Conservation (phyloP, 306 rosid species). For the Quercus suber region DNA sequence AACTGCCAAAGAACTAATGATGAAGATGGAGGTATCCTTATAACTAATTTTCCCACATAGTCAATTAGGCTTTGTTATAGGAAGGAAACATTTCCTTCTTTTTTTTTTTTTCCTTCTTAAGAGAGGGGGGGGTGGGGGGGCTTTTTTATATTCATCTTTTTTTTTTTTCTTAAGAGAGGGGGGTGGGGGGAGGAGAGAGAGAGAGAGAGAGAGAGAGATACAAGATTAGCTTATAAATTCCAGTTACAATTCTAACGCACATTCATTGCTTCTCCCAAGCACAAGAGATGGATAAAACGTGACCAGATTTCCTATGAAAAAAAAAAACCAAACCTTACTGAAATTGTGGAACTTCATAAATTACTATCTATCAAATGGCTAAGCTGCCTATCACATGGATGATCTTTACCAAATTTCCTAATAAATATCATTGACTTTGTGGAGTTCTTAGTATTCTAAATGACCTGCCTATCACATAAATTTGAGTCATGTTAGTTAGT, state of each 20-base stretch:
- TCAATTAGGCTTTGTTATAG: not conserved
- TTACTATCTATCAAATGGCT: not conserved
- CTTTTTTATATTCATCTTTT: too few relatives aligned
- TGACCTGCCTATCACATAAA: conserved; percentile 6
- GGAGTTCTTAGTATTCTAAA: not conserved
- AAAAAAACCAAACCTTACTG: not conserved
- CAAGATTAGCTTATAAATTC: conserved; percentile 10
- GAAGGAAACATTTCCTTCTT: not conserved
- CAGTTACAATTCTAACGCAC: not conserved
- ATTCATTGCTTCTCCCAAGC: not conserved
- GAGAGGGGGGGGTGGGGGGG: too few relatives aligned
- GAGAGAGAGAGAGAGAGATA: not conserved
- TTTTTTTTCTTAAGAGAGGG: not conserved
- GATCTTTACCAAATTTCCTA: not conserved
- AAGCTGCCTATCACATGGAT: not conserved
- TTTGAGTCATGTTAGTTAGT: conserved; percentile 15
- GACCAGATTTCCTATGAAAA: not conserved
- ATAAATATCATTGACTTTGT: not conserved
- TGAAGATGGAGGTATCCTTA: conserved; percentile 72
- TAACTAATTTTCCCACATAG: conserved; percentile 1
- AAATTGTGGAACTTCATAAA: not conserved
- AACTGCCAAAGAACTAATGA: conserved; percentile 79
- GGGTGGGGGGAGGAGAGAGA: too few relatives aligned
- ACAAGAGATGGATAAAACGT: not conserved
- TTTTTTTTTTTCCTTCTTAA: not conserved